Conservation (phyloP, 106 monocot genomes). For the Gastrodia elata region DNA sequence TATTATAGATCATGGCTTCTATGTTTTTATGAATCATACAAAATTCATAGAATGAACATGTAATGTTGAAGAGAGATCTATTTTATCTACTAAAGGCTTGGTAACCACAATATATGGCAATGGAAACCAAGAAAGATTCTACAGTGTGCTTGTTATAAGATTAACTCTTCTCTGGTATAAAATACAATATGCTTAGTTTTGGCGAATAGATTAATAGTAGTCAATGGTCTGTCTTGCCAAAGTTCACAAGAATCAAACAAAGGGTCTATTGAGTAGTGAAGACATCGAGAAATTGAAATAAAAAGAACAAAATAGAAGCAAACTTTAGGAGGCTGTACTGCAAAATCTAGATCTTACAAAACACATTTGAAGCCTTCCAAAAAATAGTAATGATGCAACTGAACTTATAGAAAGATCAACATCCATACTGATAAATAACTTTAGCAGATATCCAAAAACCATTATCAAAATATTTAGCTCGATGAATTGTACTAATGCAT, state of each 20-base stretch:
- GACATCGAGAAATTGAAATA: neutral
- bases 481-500: neutral
- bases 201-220: neutral
- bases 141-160: neutral
- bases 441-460: neutral
- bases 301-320: neutral
- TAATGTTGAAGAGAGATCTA: neutral
- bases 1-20: neutral
- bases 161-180: neutral
- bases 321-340: neutral
- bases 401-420: neutral
- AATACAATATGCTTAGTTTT: neutral
- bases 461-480: conserved; percentile 5
- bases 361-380: neutral
- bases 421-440: neutral
- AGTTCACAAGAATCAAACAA: neutral
- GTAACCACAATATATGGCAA: neutral
- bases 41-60: neutral
- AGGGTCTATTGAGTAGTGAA: neutral
- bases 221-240: neutral
- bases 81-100: neutral
- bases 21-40: neutral
- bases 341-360: neutral
- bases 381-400: neutral
- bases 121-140: neutral